A percentile compares a stretch with the other conserved stretches of the same genome.
Evolutionary conservation across 306 rosid species (phyloP).

Genomic region (Notholithocarpus densiflorus): DNA sequence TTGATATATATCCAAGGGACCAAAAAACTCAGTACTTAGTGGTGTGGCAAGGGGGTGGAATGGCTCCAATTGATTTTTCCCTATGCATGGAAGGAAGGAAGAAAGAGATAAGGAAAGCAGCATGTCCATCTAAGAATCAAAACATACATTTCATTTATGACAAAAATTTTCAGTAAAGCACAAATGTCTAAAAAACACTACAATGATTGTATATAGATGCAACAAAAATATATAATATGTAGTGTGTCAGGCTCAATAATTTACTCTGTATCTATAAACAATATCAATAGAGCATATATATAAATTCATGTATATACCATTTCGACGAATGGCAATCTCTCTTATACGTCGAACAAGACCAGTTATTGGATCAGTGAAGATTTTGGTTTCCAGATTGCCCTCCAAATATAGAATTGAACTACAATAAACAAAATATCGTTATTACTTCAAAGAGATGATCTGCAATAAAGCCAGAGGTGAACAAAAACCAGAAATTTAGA

Average conservation of each 20-base stretch:
- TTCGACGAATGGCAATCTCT: conserved; percentile 72
- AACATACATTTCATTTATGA: neutral
- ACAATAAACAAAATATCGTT: conserved; percentile 12
- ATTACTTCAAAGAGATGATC: neutral
- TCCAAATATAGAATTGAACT: conserved; percentile 77
- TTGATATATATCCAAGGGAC: neutral
- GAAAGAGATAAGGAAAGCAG: neutral
- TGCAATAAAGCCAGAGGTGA: neutral
- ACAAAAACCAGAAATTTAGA: neutral
- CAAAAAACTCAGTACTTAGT: neutral
- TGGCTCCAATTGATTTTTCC: too few species aligned
- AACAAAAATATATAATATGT: neutral
- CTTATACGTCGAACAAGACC: conserved; percentile 82
- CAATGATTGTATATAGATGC: neutral
- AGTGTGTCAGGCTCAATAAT: neutral
- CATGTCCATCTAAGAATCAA: neutral
- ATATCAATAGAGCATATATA: too few species aligned
- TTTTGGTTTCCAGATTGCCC: conserved; percentile 82
- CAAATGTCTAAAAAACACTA: neutral
- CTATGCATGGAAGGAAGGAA: neutral
- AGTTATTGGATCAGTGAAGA: conserved; percentile 55
- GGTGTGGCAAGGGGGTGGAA: too few species aligned
- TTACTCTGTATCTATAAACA: neutral
- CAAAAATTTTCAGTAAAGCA: neutral
- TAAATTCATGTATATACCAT: conserved; percentile 39